Percentiles rank a stretch among this genome's conserved stretches.
phyloP scores from a whole-genome alignment of 495 filamentous ascomycete genomes.

The Podospora pseudocomata region DNA sequence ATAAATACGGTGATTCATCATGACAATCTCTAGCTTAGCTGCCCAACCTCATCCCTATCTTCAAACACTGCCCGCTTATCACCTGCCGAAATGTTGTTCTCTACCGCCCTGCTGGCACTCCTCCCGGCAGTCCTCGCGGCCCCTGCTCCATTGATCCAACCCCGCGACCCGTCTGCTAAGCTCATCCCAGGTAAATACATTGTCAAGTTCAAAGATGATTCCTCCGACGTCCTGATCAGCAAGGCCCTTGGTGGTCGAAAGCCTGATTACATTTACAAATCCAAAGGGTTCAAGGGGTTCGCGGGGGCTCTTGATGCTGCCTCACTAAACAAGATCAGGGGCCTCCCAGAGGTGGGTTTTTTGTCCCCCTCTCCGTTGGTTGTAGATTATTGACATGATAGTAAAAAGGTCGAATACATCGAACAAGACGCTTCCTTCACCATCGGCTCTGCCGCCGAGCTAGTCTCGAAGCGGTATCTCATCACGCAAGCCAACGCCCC shows the following conservation, averaged over 20 bases:
- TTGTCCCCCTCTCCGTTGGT: not conserved
- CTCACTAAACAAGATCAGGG: not conserved
- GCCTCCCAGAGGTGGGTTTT: not conserved
- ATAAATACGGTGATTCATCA: not conserved
- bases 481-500: conserved; percentile 41
- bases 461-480: conserved; percentile 6
- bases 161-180: not conserved
- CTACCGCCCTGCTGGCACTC: not conserved
- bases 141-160: conserved; percentile 9
- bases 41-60: not conserved
- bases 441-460: conserved; percentile 21
- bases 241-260: not conserved
- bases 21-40: not conserved
- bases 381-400: not conserved
- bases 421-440: conserved; percentile 43
- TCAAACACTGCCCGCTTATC: not conserved
- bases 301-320: not conserved
- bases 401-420: conserved; percentile 39
- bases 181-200: conserved; percentile 7
- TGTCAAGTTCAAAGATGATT: conserved; percentile 12
- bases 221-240: not conserved
- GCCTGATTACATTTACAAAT: conserved; percentile 2
- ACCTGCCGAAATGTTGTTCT: conserved; percentile 4
- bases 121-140: conserved; percentile 2
- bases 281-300: conserved; percentile 7